Evolutionary conservation across 306 rosid genomes (phyloP).

Genomic region (Inga leiocalycina): DNA sequence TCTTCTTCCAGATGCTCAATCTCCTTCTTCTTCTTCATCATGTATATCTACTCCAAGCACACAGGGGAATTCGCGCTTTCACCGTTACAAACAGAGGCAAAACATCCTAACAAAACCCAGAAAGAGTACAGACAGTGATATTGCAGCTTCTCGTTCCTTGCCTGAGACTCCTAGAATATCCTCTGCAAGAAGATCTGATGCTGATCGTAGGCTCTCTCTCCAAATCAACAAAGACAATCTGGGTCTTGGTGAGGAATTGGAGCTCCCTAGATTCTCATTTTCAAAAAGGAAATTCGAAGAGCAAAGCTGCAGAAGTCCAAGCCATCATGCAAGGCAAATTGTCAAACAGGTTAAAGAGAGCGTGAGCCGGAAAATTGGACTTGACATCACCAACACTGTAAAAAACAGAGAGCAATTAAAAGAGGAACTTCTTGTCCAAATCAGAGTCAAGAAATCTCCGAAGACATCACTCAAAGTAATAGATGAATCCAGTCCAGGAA

Average conservation of each 20-base stretch:
- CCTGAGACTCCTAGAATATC: conserved; percentile 87
- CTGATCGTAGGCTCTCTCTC: conserved; percentile 77
- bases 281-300: conserved; percentile 54
- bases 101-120: conserved; percentile 47
- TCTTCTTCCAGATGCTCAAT: conserved; percentile 73
- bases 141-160: conserved; percentile 52
- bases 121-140: conserved; percentile 43
- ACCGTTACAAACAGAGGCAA: conserved; percentile 31
- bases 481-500: conserved; percentile 50
- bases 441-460: conserved; percentile 45
- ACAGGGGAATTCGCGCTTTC: conserved; percentile 30
- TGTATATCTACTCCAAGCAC: conserved; percentile 45
- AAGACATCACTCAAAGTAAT: conserved; percentile 31
- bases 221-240: conserved; percentile 82
- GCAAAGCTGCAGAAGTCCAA: conserved; percentile 51
- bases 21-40: conserved; percentile 49
- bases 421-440: conserved; percentile 45
- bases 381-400: conserved; percentile 76
- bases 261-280: conserved; percentile 51
- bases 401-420: conserved; percentile 49
- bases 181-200: conserved; percentile 65
- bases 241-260: conserved; percentile 45
- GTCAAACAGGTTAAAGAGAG: conserved; percentile 77
- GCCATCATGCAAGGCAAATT: conserved; percentile 77
- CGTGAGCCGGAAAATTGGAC: conserved; percentile 67